Evolutionary conservation across 2,329 filamentous ascomycete species (phyloP).

Genomic region (Orbilia oligospora): DNA sequence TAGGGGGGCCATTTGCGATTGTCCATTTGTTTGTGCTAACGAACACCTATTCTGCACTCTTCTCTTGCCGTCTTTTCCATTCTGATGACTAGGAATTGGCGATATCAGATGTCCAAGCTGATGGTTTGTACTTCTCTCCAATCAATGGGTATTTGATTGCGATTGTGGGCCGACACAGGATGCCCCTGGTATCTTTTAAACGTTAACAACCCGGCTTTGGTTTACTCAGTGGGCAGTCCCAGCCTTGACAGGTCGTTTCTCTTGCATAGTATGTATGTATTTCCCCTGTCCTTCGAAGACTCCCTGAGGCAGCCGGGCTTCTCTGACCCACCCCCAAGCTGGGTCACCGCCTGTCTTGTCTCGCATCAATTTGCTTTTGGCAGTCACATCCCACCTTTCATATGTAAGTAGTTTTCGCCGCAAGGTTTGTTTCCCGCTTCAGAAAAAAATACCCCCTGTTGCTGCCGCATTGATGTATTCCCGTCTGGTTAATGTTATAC

Average conservation of each 20-base stretch:
- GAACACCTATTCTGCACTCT: conserved; percentile 2
- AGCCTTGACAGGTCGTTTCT: conserved; percentile 52
- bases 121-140: conserved; percentile 28
- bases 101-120: conserved; percentile 42
- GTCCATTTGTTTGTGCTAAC: conserved; percentile 3
- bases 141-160: conserved; percentile 41
- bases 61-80: conserved; percentile 18
- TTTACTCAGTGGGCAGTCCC: conserved; percentile 34
- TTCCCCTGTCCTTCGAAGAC: conserved; percentile 33
- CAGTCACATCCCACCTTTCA: conserved; percentile 18
- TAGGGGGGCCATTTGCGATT: conserved; percentile 10
- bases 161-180: conserved; percentile 46
- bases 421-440: conserved; percentile 23
- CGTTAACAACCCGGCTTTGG: conserved; percentile 35
- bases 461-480: conserved; percentile 32
- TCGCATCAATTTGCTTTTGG: conserved; percentile 35
- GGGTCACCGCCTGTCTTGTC: conserved; percentile 22
- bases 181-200: conserved; percentile 50
- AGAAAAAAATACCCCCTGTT: conserved; percentile 1
- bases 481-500: not conserved
- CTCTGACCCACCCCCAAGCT: conserved; percentile 38
- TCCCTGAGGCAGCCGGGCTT: conserved; percentile 47
- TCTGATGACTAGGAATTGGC: conserved; percentile 19
- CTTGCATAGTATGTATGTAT: conserved; percentile 8
- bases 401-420: conserved; percentile 39